phyloP scores from a whole-genome alignment of 306 rosid genomes.

The Sindora glabra region DNA sequence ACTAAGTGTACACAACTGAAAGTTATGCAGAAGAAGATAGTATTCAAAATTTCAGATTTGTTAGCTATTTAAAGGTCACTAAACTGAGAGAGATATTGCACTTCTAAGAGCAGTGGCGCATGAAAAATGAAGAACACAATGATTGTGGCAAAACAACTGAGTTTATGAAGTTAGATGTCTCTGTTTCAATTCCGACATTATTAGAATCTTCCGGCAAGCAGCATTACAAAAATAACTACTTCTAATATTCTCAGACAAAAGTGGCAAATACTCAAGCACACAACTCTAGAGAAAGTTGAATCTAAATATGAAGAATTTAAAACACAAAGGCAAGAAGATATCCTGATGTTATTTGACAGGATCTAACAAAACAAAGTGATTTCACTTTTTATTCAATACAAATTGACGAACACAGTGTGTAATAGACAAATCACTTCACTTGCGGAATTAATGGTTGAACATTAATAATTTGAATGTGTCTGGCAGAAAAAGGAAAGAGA shows the following conservation, averaged over 20 bases:
- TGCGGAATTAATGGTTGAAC: not conserved
- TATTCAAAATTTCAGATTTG: not conserved
- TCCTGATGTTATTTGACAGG: not conserved
- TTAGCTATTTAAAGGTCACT: not conserved
- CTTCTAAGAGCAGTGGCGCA: too few relatives aligned
- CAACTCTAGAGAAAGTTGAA: not conserved
- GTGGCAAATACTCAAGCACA: not conserved
- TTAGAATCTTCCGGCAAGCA: not conserved
- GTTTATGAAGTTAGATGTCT: not conserved
- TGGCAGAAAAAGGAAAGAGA: too few relatives aligned
- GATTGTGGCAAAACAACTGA: not conserved
- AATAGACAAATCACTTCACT: not conserved
- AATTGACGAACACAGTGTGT: not conserved
- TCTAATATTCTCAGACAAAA: not conserved
- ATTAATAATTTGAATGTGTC: too few relatives aligned
- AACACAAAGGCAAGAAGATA: not conserved
- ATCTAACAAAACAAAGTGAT: not conserved
- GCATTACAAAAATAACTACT: not conserved
- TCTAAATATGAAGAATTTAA: not conserved
- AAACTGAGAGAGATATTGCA: too few relatives aligned
- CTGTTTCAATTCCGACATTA: not conserved
- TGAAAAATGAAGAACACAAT: not conserved
- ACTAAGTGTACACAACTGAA: slow-evolving; percentile 5
- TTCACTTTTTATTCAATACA: not conserved
- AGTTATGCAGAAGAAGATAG: not conserved